Evolutionary conservation across 371 early-diverging fungal genomes (phyloP).

Genomic region (Rhizopus sp.): DNA sequence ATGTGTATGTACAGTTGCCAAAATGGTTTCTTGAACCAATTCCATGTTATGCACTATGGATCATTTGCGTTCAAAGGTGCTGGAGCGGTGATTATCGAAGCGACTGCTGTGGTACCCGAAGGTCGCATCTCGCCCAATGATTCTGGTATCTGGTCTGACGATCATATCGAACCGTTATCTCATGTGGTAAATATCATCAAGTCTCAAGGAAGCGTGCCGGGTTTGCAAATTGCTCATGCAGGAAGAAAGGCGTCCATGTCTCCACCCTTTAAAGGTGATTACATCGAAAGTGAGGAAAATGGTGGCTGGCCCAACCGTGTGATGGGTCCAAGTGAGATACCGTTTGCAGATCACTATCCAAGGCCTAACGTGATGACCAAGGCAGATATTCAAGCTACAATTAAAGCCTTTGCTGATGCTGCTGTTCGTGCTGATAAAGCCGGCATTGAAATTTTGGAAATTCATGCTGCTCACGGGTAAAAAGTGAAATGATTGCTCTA

Average conservation of each 20-base stretch:
- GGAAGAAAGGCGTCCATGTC: slow-evolving; percentile 78
- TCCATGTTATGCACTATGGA: slow-evolving; percentile 72
- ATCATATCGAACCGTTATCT: slow-evolving; percentile 63
- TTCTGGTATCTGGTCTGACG: slow-evolving; percentile 78
- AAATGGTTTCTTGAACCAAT: slow-evolving; percentile 30
- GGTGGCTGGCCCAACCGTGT: slow-evolving; percentile 85
- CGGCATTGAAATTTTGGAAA: slow-evolving; percentile 85
- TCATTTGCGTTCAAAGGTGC: slow-evolving; percentile 76
- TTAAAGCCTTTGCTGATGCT: slow-evolving; percentile 70
- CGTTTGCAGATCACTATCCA: slow-evolving; percentile 46
- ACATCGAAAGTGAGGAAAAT: slow-evolving; percentile 61
- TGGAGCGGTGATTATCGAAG: slow-evolving; percentile 78
- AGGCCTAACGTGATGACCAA: slow-evolving; percentile 64
- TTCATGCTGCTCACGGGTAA: slow-evolving; percentile 75
- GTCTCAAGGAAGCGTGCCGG: slow-evolving; percentile 59
- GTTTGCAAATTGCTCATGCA: slow-evolving; percentile 82
- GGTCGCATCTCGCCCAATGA: slow-evolving; percentile 81
- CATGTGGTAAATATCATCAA: slow-evolving; percentile 69
- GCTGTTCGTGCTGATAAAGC: slow-evolving; percentile 75
- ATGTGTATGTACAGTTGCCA: slow-evolving; percentile 65
- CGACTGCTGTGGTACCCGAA: slow-evolving; percentile 71
- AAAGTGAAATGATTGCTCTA: slow-evolving; percentile 32
- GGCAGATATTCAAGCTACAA: slow-evolving; percentile 62
- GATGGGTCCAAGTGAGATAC: slow-evolving; percentile 66
- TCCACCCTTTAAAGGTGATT: slow-evolving; percentile 56